These are phyloP conservation scores for Epithele typhae DNA, from an alignment of 768 basidiomycete genomes.

Conservation along the genomic window DNA sequence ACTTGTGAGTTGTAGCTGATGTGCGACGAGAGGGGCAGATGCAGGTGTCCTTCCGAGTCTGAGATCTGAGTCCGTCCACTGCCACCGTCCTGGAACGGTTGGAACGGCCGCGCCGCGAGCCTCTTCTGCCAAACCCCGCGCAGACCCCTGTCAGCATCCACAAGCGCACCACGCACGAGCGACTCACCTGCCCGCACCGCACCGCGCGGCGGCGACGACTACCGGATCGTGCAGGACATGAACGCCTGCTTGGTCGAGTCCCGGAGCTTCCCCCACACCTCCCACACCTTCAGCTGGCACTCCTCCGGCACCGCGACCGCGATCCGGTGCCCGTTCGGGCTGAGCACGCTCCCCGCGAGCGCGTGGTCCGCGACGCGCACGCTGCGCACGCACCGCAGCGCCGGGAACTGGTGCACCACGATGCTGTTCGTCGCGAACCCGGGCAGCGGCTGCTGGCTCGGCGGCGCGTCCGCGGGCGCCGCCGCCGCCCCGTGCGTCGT, in stretches of 20 bases:
- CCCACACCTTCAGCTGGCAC: constrained; percentile 63
- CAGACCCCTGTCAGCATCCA: too few species aligned
- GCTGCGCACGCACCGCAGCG: constrained; percentile 52
- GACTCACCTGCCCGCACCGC: neutral
- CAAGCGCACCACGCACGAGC: too few species aligned
- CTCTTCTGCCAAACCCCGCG: too few species aligned
- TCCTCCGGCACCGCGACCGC: constrained; percentile 61
- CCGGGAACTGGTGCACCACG: constrained; percentile 56
- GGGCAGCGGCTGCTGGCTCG: constrained; percentile 7
- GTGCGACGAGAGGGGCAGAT: too few species aligned
- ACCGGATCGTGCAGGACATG: constrained; percentile 11
- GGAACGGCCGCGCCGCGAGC: too few species aligned
- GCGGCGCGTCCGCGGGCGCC: constrained; percentile 22
- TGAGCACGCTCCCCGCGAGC: constrained; percentile 55
- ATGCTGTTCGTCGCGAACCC: constrained; percentile 30
- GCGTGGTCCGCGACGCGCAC: constrained; percentile 39
- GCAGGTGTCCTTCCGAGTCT: too few species aligned
- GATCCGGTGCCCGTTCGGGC: constrained; percentile 46
- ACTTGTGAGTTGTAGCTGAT: too few species aligned
- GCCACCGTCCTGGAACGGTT: too few species aligned
- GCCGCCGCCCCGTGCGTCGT: constrained; percentile 66
- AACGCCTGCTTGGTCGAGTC: constrained; percentile 12
- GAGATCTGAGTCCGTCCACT: too few species aligned
- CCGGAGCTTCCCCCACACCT: constrained; percentile 45
- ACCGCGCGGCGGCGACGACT: neutral